These are phyloP conservation scores for Kodamaea anthophila DNA, from an alignment of 1,139 yeast species.

Conservation along the genomic window DNA sequence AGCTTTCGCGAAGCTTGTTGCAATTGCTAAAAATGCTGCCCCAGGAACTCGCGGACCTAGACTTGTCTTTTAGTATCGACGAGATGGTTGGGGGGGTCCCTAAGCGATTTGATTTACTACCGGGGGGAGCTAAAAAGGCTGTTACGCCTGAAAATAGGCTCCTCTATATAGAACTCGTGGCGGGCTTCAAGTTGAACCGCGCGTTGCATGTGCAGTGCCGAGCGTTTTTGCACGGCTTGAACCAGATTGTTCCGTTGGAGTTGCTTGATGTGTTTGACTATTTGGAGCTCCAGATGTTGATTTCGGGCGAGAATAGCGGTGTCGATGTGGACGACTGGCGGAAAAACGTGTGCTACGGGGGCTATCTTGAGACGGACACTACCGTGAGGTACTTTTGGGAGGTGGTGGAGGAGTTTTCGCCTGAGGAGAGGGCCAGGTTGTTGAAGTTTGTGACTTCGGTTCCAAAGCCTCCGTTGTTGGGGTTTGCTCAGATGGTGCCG, in stretches of 20 bases:
- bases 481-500: slow-evolving; percentile 72
- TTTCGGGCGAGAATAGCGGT: slow-evolving; percentile 71
- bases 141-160: slow-evolving; percentile 62
- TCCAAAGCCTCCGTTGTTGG: slow-evolving; percentile 84
- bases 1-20: slow-evolving; percentile 58
- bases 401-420: slow-evolving; percentile 60
- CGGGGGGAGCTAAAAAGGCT: slow-evolving; percentile 48
- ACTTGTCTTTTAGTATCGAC: slow-evolving; percentile 58
- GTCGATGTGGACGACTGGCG: slow-evolving; percentile 68
- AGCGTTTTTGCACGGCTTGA: slow-evolving; percentile 67
- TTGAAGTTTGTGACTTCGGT: slow-evolving; percentile 88
- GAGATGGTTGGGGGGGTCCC: slow-evolving; percentile 36
- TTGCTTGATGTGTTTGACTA: slow-evolving; percentile 88
- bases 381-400: slow-evolving; percentile 70
- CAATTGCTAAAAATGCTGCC: slow-evolving; percentile 54
- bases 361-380: slow-evolving; percentile 49
- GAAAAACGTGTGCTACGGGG: slow-evolving; percentile 60
- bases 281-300: slow-evolving; percentile 72
- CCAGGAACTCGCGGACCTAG: slow-evolving; percentile 53
- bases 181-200: slow-evolving; percentile 72
- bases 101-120: slow-evolving; percentile 51
- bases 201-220: slow-evolving; percentile 53
- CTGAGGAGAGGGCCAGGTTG: slow-evolving; percentile 55
- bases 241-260: slow-evolving; percentile 56
- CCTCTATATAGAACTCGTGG: slow-evolving; percentile 70